A percentile compares a stretch with the other conserved stretches of the same genome.
These are phyloP conservation scores for Cercospora nicotianae DNA, from an alignment of 2,329 filamentous ascomycete genomes.

Conservation along the genomic window DNA sequence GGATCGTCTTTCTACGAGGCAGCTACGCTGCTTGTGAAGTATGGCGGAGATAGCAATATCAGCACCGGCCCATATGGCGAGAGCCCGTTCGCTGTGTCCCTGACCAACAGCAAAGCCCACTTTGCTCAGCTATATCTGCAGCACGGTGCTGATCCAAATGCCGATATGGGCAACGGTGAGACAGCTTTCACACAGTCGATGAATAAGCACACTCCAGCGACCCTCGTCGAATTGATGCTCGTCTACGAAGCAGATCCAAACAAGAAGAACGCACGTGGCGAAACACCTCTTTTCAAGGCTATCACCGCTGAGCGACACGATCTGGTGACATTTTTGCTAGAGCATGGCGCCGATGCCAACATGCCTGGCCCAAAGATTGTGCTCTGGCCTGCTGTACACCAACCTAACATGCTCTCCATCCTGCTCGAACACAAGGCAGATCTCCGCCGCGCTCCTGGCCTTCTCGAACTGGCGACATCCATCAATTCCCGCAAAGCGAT, in stretches of 20 bases:
- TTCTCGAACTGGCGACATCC: conserved; percentile 64
- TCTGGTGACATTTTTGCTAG: conserved; percentile 54
- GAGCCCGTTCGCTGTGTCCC: conserved; percentile 56
- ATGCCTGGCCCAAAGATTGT: conserved; percentile 56
- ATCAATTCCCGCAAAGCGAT: conserved; percentile 63
- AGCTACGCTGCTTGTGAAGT: conserved; percentile 62
- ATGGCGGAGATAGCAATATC: conserved; percentile 61
- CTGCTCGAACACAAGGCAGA: conserved; percentile 57
- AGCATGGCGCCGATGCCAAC: conserved; percentile 66
- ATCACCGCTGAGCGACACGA: conserved; percentile 59
- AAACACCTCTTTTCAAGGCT: conserved; percentile 63
- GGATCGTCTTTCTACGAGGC: conserved; percentile 55
- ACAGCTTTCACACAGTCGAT: conserved; percentile 63
- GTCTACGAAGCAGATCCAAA: conserved; percentile 61
- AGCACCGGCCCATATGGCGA: conserved; percentile 53
- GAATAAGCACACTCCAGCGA: conserved; percentile 57
- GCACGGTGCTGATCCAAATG: conserved; percentile 59
- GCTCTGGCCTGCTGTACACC: conserved; percentile 65
- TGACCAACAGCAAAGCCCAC: conserved; percentile 54
- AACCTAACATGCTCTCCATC: conserved; percentile 58
- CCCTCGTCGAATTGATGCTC: conserved; percentile 60
- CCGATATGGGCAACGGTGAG: conserved; percentile 57
- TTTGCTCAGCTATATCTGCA: conserved; percentile 61
- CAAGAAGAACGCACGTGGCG: conserved; percentile 60
- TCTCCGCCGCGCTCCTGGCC: conserved; percentile 62